These are phyloP conservation scores for Leucosporidium creatinivorum DNA, from an alignment of 768 basidiomycete genomes.

Conservation along the genomic window DNA sequence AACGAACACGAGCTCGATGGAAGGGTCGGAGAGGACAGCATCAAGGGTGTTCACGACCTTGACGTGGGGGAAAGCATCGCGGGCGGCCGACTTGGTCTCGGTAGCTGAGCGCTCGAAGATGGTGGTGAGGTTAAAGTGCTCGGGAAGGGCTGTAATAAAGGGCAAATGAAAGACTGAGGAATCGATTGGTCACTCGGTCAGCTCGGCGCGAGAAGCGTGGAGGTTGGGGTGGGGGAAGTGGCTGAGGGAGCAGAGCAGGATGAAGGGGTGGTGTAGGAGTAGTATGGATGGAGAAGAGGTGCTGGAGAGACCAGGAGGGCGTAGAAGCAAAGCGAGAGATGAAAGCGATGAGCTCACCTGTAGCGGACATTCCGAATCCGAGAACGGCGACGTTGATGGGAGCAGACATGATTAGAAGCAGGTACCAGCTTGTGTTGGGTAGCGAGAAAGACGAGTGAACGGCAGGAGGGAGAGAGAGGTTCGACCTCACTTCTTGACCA, in stretches of 20 bases:
- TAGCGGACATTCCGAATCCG: conserved; percentile 30
- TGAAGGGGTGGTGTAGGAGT: neutral
- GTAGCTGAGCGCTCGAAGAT: conserved; percentile 62
- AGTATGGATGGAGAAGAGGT: too few relatives aligned
- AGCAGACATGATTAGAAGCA: neutral
- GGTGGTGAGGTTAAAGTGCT: conserved; percentile 60
- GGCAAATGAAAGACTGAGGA: conserved; percentile 64
- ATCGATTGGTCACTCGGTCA: neutral
- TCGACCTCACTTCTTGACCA: too few relatives aligned
- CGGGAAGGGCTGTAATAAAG: conserved; percentile 63
- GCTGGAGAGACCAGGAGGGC: neutral
- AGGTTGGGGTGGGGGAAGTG: neutral
- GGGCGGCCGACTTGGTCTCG: conserved; percentile 53
- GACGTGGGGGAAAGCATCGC: conserved; percentile 53
- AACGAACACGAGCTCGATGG: conserved; percentile 56
- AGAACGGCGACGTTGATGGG: conserved; percentile 20
- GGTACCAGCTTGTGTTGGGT: neutral
- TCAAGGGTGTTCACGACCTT: conserved; percentile 58
- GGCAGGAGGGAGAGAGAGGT: too few relatives aligned
- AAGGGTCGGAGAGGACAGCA: conserved; percentile 54
- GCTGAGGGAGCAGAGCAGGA: neutral
- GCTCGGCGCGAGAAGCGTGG: neutral
- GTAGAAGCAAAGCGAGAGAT: neutral
- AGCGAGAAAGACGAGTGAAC: neutral
- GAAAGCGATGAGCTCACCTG: neutral